Conservation (phyloP, 2,329 filamentous ascomycete species). For the Phyllosticta paracitricarpa region DNA sequence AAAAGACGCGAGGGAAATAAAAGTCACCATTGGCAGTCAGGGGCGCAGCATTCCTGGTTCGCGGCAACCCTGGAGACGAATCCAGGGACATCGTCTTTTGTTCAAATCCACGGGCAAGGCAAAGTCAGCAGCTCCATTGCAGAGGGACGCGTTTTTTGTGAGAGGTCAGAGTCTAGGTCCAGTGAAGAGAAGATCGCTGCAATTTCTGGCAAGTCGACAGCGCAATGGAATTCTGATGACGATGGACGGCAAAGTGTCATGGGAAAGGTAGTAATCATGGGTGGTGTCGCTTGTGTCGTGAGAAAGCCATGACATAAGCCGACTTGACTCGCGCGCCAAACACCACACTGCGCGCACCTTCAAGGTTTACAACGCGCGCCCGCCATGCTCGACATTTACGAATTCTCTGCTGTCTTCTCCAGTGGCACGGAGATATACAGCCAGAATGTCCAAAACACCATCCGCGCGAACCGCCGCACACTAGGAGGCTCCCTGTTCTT, state of each 20-base stretch:
- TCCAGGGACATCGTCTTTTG: neutral
- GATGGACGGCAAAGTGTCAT: neutral
- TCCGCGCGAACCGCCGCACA: slow-evolving; percentile 55
- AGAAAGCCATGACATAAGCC: neutral
- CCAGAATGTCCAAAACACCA: slow-evolving; percentile 49
- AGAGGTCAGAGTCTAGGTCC: neutral
- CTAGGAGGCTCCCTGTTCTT: slow-evolving; percentile 67
- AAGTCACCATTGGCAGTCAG: neutral
- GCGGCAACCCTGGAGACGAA: neutral
- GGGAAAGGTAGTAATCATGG: neutral
- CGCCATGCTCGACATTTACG: slow-evolving; percentile 53
- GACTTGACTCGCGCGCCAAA: slow-evolving; percentile 7
- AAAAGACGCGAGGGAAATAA: neutral
- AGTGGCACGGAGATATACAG: neutral
- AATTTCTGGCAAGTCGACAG: neutral
- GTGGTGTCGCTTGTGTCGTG: neutral
- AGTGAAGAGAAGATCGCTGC: neutral
- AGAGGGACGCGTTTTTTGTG: neutral
- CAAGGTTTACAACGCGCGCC: neutral
- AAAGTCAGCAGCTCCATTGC: neutral
- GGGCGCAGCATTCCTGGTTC: neutral
- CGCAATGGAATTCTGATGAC: neutral
- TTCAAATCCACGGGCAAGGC: neutral
- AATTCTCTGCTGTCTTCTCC: slow-evolving; percentile 59
- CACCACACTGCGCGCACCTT: slow-evolving; percentile 2